A percentile compares a stretch with the other conserved stretches of the same genome.
These are phyloP conservation scores for Perilla frutescens DNA, from an alignment of 257 asterid genomes.

Conservation along the genomic window DNA sequence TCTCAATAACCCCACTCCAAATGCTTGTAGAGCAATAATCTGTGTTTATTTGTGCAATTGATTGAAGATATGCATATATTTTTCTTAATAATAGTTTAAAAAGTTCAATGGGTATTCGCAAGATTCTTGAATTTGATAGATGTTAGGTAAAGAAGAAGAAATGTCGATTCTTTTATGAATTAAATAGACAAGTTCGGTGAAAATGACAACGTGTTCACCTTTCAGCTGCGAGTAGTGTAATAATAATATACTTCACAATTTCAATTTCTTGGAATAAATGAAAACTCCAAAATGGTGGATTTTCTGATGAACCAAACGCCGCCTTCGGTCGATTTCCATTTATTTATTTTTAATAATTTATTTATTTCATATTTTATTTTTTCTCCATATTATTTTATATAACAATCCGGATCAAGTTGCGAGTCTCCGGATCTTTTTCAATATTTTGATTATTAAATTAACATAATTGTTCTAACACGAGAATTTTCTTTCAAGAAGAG, in stretches of 20 bases:
- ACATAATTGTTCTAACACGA: too few species aligned
- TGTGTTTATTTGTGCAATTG: not conserved
- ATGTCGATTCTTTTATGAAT: not conserved
- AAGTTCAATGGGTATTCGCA: slow-evolving; percentile 10
- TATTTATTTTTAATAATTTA: too few species aligned
- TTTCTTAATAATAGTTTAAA: not conserved
- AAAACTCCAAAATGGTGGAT: not conserved
- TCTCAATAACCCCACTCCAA: slow-evolving; percentile 22
- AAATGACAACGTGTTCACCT: slow-evolving; percentile 24
- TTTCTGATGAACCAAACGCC: slow-evolving; percentile 9
- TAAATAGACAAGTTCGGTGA: not conserved
- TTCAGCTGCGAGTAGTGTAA: slow-evolving; percentile 11
- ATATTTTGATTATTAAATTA: too few species aligned
- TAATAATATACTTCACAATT: too few species aligned
- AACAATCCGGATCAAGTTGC: not conserved
- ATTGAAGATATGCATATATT: not conserved
- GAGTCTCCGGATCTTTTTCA: too few species aligned
- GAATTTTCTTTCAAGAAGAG: not conserved
- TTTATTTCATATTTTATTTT: too few species aligned
- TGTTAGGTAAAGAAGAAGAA: slow-evolving; percentile 17
- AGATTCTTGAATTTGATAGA: slow-evolving; percentile 27
- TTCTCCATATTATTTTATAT: too few species aligned
- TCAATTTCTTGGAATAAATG: not conserved
- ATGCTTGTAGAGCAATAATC: not conserved
- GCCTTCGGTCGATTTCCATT: not conserved